These are phyloP conservation scores for Bonnemaisonia californica DNA, from an alignment of 31 red algal genomes.

Conservation along the genomic window DNA sequence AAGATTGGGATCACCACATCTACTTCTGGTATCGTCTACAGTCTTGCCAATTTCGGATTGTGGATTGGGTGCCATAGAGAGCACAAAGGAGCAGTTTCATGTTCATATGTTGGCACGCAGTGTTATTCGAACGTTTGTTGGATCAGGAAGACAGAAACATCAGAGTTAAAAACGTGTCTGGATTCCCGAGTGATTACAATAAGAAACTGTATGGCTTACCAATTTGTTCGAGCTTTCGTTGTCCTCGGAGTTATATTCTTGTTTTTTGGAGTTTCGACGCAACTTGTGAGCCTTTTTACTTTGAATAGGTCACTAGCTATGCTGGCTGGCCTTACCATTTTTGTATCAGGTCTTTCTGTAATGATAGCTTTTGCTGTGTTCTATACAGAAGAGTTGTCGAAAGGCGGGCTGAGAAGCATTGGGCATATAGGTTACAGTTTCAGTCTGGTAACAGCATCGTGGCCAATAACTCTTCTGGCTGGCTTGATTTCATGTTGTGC, in stretches of 20 bases:
- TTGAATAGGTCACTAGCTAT: constrained; percentile 61
- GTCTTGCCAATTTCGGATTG: constrained; percentile 53
- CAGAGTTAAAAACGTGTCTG: constrained; percentile 56
- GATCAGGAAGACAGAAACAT: constrained; percentile 58
- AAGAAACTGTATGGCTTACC: constrained; percentile 65
- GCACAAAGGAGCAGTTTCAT: constrained; percentile 63
- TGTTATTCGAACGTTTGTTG: constrained; percentile 79
- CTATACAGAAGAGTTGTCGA: constrained; percentile 53
- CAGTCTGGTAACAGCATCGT: constrained; percentile 46
- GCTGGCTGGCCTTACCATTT: constrained; percentile 53
- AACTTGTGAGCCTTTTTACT: constrained; percentile 54
- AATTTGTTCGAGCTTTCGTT: constrained; percentile 57
- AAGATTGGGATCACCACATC: constrained; percentile 23
- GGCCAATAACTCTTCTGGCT: constrained; percentile 64
- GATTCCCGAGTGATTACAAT: constrained; percentile 36
- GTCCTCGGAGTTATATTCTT: constrained; percentile 40
- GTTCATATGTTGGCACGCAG: constrained; percentile 62
- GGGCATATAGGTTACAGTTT: constrained; percentile 63
- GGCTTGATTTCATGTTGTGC: constrained; percentile 64
- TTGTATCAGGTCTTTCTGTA: constrained; percentile 51
- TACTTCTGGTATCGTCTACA: constrained; percentile 53
- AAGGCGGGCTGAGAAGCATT: constrained; percentile 25
- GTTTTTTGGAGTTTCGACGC: constrained; percentile 53
- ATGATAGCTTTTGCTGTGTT: constrained; percentile 79
- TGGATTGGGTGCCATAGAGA: constrained; percentile 80